phyloP scores from a whole-genome alignment of 257 asterid genomes.

The Capsicum rhomboideum region DNA sequence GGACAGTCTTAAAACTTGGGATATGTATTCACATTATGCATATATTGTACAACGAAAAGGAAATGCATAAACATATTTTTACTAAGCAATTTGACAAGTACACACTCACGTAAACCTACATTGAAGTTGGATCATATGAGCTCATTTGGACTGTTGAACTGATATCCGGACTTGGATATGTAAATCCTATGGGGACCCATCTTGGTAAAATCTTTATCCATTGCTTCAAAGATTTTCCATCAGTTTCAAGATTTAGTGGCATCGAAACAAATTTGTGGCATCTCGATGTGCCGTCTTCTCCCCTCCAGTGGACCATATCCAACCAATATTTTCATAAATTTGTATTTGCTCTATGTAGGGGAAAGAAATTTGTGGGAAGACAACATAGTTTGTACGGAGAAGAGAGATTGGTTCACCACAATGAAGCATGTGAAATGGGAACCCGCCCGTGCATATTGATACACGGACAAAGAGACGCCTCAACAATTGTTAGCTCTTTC shows the following conservation, averaged over 20 bases:
- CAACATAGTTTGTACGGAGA: not conserved
- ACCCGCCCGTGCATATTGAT: not conserved
- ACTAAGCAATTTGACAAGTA: not conserved
- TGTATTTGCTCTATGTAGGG: not conserved
- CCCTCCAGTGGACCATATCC: too few relatives aligned
- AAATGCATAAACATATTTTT: too few relatives aligned
- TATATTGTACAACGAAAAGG: too few relatives aligned
- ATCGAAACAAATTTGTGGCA: too few relatives aligned
- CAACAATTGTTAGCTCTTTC: not conserved
- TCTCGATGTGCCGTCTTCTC: too few relatives aligned
- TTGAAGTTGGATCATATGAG: not conserved
- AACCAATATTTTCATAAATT: not conserved
- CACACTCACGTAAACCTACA: not conserved
- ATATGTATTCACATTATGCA: too few relatives aligned
- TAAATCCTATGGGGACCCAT: not conserved
- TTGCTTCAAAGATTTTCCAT: not conserved
- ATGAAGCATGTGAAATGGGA: constrained; percentile 9
- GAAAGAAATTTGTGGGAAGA: not conserved
- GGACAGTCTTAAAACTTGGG: too few relatives aligned
- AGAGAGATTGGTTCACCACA: not conserved
- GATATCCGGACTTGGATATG: not conserved
- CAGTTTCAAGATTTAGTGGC: not conserved
- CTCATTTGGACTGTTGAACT: not conserved
- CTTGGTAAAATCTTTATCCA: not conserved
- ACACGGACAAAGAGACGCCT: too few relatives aligned